Conservation (phyloP, 2,329 filamentous ascomycete species). For the Fusarium oxysporum region DNA sequence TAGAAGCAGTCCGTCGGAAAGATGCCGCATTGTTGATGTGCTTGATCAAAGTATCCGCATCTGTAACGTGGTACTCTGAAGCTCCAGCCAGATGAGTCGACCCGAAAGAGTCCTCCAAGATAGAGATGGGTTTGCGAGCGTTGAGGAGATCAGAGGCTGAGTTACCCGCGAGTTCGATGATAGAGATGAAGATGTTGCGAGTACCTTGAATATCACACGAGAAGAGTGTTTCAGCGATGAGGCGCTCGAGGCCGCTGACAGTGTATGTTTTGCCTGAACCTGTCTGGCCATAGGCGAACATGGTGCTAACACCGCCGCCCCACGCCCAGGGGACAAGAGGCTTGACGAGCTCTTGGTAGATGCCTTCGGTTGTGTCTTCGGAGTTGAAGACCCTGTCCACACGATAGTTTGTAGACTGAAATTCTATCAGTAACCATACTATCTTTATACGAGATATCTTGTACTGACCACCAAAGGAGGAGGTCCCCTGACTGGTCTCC, state of each 20-base stretch:
- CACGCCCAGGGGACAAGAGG: constrained; percentile 59
- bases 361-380: constrained; percentile 50
- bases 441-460: background rate
- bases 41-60: constrained; percentile 45
- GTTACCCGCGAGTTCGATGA: constrained; percentile 56
- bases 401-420: constrained; percentile 50
- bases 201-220: constrained; percentile 37
- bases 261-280: constrained; percentile 62
- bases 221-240: constrained; percentile 54
- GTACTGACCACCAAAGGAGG: constrained; percentile 48
- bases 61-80: constrained; percentile 51
- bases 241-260: constrained; percentile 55
- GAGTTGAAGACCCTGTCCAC: constrained; percentile 53
- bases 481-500: constrained; percentile 47
- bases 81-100: constrained; percentile 58
- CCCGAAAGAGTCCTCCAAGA: constrained; percentile 60
- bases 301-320: constrained; percentile 60
- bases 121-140: constrained; percentile 53
- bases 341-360: constrained; percentile 56
- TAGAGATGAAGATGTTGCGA: constrained; percentile 51
- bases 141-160: constrained; percentile 55
- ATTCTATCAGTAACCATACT: background rate
- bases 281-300: constrained; percentile 63
- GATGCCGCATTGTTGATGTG: constrained; percentile 53
- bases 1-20: constrained; percentile 57